Percentiles rank a stretch among this genome's conserved stretches.
phyloP scores from a whole-genome alignment of 805 yeast species.

The Candida golubevii region DNA sequence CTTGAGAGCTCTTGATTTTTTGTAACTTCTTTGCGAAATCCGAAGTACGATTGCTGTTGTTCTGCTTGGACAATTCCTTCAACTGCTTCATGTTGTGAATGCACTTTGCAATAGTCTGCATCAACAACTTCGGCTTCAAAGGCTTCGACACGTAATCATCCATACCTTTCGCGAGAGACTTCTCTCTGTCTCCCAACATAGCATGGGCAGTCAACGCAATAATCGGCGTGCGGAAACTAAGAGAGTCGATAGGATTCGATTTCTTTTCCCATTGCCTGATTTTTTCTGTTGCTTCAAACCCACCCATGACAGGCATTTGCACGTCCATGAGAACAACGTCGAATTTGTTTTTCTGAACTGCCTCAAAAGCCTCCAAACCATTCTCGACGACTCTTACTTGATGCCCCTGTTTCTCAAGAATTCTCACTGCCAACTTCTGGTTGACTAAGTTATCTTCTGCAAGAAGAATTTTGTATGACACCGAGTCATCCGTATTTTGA shows the following conservation, averaged over 20 bases:
- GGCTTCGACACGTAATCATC: conserved; percentile 90
- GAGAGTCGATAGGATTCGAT: conserved; percentile 63
- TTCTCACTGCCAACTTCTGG: conserved; percentile 82
- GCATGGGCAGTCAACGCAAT: conserved; percentile 92
- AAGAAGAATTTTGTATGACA: conserved; percentile 65
- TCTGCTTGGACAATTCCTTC: conserved; percentile 50
- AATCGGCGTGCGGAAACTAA: conserved; percentile 76
- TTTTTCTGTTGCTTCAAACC: conserved; percentile 84
- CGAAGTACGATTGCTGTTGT: conserved; percentile 41
- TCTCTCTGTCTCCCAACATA: conserved; percentile 88
- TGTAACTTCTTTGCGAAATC: conserved; percentile 45
- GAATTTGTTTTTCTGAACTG: conserved; percentile 59
- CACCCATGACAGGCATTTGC: conserved; percentile 95
- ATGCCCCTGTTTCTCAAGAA: conserved; percentile 82
- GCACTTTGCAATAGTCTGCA: conserved; percentile 82
- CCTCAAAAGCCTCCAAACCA: conserved; percentile 78
- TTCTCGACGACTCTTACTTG: conserved; percentile 80
- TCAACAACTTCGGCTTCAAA: conserved; percentile 72
- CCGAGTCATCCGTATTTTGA: conserved; percentile 72
- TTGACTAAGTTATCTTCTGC: conserved; percentile 88
- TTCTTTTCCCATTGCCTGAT: conserved; percentile 87
- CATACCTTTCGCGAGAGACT: conserved; percentile 85
- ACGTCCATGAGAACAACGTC: conserved; percentile 91
- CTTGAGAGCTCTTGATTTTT: conserved; percentile 24
- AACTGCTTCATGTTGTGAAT: conserved; percentile 65